These are phyloP conservation scores for Tetracladium setigerum DNA, from an alignment of 495 filamentous ascomycete genomes.

Conservation along the genomic window DNA sequence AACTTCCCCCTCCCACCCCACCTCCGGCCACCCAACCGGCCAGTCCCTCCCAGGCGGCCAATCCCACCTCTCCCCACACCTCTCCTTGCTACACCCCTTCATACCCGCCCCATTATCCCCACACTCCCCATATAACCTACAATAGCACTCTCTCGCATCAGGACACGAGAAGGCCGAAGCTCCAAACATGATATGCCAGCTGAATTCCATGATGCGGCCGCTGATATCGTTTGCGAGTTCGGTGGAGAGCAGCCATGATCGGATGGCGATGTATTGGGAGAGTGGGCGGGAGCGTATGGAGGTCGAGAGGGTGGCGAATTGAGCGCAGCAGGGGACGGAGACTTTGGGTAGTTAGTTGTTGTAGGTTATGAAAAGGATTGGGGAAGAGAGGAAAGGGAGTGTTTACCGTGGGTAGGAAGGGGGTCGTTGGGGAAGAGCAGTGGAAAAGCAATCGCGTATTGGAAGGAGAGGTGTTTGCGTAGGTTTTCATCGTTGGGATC, in stretches of 20 bases:
- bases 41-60: conserved; percentile 39
- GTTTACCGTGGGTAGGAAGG: background rate
- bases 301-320: conserved; percentile 40
- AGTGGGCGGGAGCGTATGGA: conserved; percentile 31
- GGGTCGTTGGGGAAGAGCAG: conserved; percentile 25
- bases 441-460: conserved; percentile 22
- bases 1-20: conserved; percentile 41
- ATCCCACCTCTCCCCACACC: conserved; percentile 25
- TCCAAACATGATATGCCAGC: conserved; percentile 50
- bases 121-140: conserved; percentile 54
- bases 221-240: conserved; percentile 37
- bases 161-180: conserved; percentile 48
- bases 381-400: conserved; percentile 8
- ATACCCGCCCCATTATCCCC: conserved; percentile 33
- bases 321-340: conserved; percentile 37
- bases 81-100: conserved; percentile 7
- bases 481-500: conserved; percentile 30
- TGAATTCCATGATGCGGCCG: conserved; percentile 43
- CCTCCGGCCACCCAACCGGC: conserved; percentile 43
- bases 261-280: conserved; percentile 35
- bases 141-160: conserved; percentile 48
- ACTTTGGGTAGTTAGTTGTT: conserved; percentile 4
- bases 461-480: conserved; percentile 23
- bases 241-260: conserved; percentile 32
- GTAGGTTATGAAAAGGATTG: conserved; percentile 16